Conservation (phyloP, 176 grass and related monocot genomes). For the Olyra latifolia region DNA sequence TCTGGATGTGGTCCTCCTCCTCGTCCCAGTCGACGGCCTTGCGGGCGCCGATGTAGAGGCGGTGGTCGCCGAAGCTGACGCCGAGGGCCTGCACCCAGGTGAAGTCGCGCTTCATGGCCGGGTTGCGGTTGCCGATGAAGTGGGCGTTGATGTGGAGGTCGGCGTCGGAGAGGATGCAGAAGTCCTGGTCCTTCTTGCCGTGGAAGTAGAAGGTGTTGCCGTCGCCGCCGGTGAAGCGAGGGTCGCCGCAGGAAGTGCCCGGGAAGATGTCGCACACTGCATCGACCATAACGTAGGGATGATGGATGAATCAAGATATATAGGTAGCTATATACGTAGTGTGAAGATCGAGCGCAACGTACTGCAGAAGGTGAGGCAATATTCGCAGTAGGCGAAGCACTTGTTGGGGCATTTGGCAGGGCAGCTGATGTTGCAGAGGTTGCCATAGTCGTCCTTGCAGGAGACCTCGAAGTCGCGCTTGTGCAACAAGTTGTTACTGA, state of each 20-base stretch:
- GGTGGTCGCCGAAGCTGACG: slow-evolving; percentile 35
- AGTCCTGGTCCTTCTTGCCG: slow-evolving; percentile 48
- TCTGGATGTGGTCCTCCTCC: slow-evolving; percentile 51
- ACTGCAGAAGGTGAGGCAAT: slow-evolving; percentile 26
- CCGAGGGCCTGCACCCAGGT: slow-evolving; percentile 57
- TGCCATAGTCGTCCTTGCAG: slow-evolving; percentile 5
- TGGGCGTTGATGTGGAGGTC: slow-evolving; percentile 71
- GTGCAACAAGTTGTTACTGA: not conserved
- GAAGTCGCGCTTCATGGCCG: slow-evolving; percentile 38
- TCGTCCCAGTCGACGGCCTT: slow-evolving; percentile 51
- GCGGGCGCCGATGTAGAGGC: slow-evolving; percentile 53
- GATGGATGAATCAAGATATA: too few species aligned
- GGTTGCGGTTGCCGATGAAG: slow-evolving; percentile 77
- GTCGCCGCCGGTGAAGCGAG: slow-evolving; percentile 68
- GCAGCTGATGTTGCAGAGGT: slow-evolving; percentile 42
- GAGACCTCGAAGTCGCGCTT: slow-evolving; percentile 35
- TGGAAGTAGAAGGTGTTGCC: slow-evolving; percentile 92
- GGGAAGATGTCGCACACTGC: slow-evolving; percentile 61
- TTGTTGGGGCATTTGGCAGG: slow-evolving; percentile 9
- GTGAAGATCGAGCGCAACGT: too few species aligned
- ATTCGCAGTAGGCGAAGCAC: not conserved
- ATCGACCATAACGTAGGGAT: too few species aligned
- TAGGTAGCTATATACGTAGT: too few species aligned
- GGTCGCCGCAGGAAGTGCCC: slow-evolving; percentile 53
- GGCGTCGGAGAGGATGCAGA: slow-evolving; percentile 57